These are phyloP conservation scores for Buddleja alternifolia DNA, from an alignment of 257 asterid species.

Conservation along the genomic window DNA sequence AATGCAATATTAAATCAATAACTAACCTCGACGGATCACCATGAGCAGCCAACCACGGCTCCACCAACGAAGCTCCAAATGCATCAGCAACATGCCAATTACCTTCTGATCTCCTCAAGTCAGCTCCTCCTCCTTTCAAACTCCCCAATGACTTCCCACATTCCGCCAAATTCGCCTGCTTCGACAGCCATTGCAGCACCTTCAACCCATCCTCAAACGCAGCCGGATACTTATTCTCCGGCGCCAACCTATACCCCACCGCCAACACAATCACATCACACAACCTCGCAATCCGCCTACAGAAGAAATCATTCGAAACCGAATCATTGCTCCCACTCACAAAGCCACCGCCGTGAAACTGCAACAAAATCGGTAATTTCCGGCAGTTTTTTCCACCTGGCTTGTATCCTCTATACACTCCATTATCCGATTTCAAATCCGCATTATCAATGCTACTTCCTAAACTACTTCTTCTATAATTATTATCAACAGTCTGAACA, in stretches of 20 bases:
- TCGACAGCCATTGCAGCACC: slow-evolving; percentile 88
- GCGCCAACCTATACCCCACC: slow-evolving; percentile 87
- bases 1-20: slow-evolving; percentile 21
- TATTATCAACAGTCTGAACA: slow-evolving; percentile 33
- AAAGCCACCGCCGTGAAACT: slow-evolving; percentile 93
- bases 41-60: slow-evolving; percentile 98
- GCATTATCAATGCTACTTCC: slow-evolving; percentile 55
- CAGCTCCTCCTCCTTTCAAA: slow-evolving; percentile 50
- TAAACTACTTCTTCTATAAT: slow-evolving; percentile 61
- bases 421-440: slow-evolving; percentile 55
- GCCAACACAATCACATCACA: slow-evolving; percentile 93
- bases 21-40: slow-evolving; percentile 93
- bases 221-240: slow-evolving; percentile 82
- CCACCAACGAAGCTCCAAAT: slow-evolving; percentile 90
- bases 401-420: slow-evolving; percentile 71
- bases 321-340: slow-evolving; percentile 88
- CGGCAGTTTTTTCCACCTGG: slow-evolving; percentile 54
- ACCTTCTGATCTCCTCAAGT: slow-evolving; percentile 64
- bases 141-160: slow-evolving; percentile 74
- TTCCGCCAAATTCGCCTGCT: slow-evolving; percentile 88
- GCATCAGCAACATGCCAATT: slow-evolving; percentile 79
- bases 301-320: slow-evolving; percentile 77
- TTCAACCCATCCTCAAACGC: slow-evolving; percentile 93
- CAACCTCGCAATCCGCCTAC: slow-evolving; percentile 78
- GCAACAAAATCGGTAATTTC: slow-evolving; percentile 78